Conservation (phyloP, 2,329 filamentous ascomycete species). For the Fusarium nelsonii region DNA sequence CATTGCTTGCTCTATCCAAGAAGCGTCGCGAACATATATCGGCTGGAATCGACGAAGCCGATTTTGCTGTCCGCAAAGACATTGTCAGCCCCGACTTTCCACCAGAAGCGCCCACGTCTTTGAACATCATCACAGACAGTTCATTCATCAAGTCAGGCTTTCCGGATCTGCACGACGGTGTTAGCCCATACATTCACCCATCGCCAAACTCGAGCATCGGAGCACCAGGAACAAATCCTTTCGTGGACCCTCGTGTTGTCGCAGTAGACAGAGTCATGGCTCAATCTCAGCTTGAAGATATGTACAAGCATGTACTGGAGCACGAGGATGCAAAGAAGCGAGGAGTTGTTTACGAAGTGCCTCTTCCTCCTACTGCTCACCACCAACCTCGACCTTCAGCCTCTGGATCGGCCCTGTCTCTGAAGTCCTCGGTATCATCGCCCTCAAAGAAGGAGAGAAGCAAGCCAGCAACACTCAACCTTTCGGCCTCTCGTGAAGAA, state of each 20-base stretch:
- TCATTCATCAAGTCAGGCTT: conserved; percentile 59
- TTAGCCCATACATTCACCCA: conserved; percentile 60
- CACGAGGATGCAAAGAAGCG: conserved; percentile 78
- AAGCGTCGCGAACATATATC: conserved; percentile 65
- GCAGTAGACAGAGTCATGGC: conserved; percentile 79
- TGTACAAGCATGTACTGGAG: conserved; percentile 93
- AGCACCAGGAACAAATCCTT: conserved; percentile 71
- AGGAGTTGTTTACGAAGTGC: conserved; percentile 62
- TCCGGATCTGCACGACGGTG: conserved; percentile 56
- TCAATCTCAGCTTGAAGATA: conserved; percentile 85
- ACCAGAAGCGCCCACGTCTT: conserved; percentile 20
- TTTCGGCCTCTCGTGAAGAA: conserved; percentile 59
- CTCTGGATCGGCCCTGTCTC: conserved; percentile 40
- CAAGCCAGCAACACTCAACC: conserved; percentile 65
- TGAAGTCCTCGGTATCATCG: conserved; percentile 49
- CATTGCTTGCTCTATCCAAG: conserved; percentile 71
- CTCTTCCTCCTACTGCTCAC: conserved; percentile 51
- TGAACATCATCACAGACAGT: conserved; percentile 39
- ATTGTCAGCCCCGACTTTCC: conserved; percentile 44
- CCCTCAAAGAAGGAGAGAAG: conserved; percentile 60
- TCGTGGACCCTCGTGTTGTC: conserved; percentile 82
- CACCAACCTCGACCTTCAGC: conserved; percentile 41
- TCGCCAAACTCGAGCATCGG: conserved; percentile 61
- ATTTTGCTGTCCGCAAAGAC: conserved; percentile 51
- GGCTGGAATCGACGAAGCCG: conserved; percentile 66